These are phyloP conservation scores for Dittrichia graveolens DNA, from an alignment of 129 eudicot species.

Conservation along the genomic window DNA sequence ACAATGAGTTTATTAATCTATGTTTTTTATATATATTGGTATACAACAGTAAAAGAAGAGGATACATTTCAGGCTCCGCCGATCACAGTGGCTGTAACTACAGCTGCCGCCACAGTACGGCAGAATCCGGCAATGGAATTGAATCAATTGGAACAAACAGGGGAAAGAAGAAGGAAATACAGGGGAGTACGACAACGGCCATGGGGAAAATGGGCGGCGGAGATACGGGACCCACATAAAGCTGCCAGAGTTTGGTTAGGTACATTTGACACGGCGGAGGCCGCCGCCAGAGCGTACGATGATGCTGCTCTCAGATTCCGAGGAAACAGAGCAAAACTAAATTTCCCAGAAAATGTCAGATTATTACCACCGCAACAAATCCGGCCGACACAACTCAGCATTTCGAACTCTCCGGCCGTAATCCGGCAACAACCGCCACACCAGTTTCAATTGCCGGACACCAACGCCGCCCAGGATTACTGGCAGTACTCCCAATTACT, in stretches of 20 bases:
- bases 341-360: slow-evolving; percentile 83
- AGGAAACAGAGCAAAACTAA: slow-evolving; percentile 85
- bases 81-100: not conserved
- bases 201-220: slow-evolving; percentile 99
- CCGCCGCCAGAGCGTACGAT: slow-evolving; percentile 88
- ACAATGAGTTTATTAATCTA: not conserved
- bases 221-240: slow-evolving; percentile 89
- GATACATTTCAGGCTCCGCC: slow-evolving; percentile 2
- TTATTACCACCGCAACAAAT: slow-evolving; percentile 32
- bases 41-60: slow-evolving; percentile 43
- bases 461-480: slow-evolving; percentile 53
- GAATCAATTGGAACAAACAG: slow-evolving; percentile 41
- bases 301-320: slow-evolving; percentile 86
- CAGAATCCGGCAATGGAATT: slow-evolving; percentile 10
- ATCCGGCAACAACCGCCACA: slow-evolving; percentile 34
- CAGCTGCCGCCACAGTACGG: not conserved
- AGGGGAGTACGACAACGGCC: slow-evolving; percentile 96
- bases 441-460: slow-evolving; percentile 25
- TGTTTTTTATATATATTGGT: not conserved
- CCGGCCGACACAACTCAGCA: slow-evolving; percentile 29
- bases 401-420: slow-evolving; percentile 29
- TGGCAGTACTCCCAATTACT: slow-evolving; percentile 77
- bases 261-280: slow-evolving; percentile 91
- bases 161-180: slow-evolving; percentile 65
- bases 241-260: slow-evolving; percentile 92